Evolutionary conservation across 768 basidiomycete species (phyloP).

Genomic region (Ephemerocybe angulata): DNA sequence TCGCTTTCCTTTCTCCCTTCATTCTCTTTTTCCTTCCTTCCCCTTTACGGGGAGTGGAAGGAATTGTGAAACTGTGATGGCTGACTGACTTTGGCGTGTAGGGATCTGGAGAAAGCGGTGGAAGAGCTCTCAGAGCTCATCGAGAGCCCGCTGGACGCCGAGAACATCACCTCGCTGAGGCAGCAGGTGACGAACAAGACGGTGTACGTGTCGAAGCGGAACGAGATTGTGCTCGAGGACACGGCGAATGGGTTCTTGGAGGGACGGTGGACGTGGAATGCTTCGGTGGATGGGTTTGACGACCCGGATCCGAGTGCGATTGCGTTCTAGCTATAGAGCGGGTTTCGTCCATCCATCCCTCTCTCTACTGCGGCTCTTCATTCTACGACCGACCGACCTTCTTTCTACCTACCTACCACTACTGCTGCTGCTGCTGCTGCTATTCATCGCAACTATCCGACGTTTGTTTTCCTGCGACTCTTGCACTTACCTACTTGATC

Average conservation of each 20-base stretch:
- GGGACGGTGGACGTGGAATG: constrained; percentile 82
- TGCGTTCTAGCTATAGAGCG: too few relatives aligned
- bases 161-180: constrained; percentile 73
- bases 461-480: too few relatives aligned
- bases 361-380: too few relatives aligned
- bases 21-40: not conserved
- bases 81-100: constrained; percentile 21
- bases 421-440: too few relatives aligned
- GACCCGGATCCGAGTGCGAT: constrained; percentile 31
- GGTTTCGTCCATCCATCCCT: too few relatives aligned
- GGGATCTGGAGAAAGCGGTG: constrained; percentile 92
- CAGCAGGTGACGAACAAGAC: constrained; percentile 97
- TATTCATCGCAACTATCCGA: too few relatives aligned
- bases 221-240: constrained; percentile 92
- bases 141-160: constrained; percentile 87
- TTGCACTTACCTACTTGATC: too few relatives aligned
- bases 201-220: constrained; percentile 95
- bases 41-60: too few relatives aligned
- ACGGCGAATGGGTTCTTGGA: constrained; percentile 88
- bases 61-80: too few relatives aligned
- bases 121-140: constrained; percentile 92
- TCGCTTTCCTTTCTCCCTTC: not conserved
- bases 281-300: constrained; percentile 66
- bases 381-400: too few relatives aligned
- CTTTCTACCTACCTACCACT: too few relatives aligned